These are phyloP conservation scores for Ochromonadaceae sp. DNA, from an alignment of 352 stramenopile species.

Conservation along the genomic window DNA sequence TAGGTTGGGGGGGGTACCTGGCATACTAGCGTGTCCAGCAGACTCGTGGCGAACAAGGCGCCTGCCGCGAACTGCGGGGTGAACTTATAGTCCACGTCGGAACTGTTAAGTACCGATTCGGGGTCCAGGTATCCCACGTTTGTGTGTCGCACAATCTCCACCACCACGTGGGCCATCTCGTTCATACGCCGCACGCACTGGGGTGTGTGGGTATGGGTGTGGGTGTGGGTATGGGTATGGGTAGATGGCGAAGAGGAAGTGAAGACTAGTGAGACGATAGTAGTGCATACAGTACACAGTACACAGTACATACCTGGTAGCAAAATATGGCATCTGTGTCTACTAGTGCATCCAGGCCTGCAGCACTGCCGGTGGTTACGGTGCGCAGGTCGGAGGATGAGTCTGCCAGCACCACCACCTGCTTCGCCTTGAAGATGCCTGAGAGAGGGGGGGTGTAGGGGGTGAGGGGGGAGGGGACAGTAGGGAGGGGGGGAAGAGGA, in stretches of 20 bases:
- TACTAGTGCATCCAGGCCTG: not conserved
- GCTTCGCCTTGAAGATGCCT: constrained; percentile 6
- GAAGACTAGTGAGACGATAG: no score
- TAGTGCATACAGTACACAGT: no score
- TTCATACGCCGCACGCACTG: not conserved
- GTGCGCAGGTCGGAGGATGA: no score
- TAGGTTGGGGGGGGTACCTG: no score
- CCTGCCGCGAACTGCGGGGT: constrained; percentile 10
- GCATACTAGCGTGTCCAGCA: constrained; percentile 10
- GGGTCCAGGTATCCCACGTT: constrained; percentile 11
- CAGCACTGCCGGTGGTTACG: not conserved
- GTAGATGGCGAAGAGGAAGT: no score
- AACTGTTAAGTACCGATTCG: not conserved
- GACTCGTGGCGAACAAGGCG: not conserved
- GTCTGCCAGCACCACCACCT: constrained; percentile 11
- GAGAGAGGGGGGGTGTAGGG: no score
- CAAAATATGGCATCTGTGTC: constrained; percentile 13
- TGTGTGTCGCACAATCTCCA: constrained; percentile 13
- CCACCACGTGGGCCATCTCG: not conserved
- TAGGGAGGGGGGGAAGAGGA: no score
- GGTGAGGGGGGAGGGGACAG: no score
- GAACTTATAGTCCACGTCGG: constrained; percentile 3
- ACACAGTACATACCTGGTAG: no score
- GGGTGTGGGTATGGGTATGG: no score
- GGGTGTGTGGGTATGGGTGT: no score